Base-by-base conservation (phyloP, 805 yeast genomes). In the Candida boidinii region DNA sequence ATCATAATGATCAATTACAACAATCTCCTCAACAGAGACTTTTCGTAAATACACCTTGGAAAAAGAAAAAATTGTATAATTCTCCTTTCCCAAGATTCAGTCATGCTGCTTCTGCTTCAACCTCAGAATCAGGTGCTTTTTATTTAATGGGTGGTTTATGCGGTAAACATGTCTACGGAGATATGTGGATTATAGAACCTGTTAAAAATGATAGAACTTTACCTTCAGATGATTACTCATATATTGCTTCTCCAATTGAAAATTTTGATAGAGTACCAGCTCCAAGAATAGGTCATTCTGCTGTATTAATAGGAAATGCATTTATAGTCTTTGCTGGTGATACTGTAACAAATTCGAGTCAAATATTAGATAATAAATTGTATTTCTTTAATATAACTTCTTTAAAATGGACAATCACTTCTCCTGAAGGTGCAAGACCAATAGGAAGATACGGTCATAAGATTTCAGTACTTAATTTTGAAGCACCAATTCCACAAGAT, bases 271-370 rank as follows among this genome's bases (percentile, higher is more conserved):
- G 82, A 31, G 74, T 85, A 13, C 96, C 96, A 2, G 90, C 95
- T 14, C 96, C 97, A 22, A 76, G 98, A 47, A 96, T 90, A 6
- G 97, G 97, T 4, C 99, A 92, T 58, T 85, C 95, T 5, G 71
- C 94, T 2, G 82, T 88, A 8, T 66, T 90, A 22, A 79, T 94
- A 39, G 98, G 97, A 11, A 90, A 88, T 51, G 97, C 97, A 1
- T 92, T 80, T 49, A 87, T 92, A 28, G 75, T 92, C 11, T 90
- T 85, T 58, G 98, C 97, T 23, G 99, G 99, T 48, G 98, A 92
- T 53, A 92, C 97, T 2, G 82, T 78, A 25, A 79, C 87, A 23
- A 86, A 81, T 49, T 71, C 70, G 30, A 68, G 68, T 31, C 86
- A 86, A 5, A 76, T 73, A 36, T 78, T 94, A 43, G 99, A 92